Conservation (phyloP, 116 monocot genomes). For the Papilionanthe hybrid region DNA sequence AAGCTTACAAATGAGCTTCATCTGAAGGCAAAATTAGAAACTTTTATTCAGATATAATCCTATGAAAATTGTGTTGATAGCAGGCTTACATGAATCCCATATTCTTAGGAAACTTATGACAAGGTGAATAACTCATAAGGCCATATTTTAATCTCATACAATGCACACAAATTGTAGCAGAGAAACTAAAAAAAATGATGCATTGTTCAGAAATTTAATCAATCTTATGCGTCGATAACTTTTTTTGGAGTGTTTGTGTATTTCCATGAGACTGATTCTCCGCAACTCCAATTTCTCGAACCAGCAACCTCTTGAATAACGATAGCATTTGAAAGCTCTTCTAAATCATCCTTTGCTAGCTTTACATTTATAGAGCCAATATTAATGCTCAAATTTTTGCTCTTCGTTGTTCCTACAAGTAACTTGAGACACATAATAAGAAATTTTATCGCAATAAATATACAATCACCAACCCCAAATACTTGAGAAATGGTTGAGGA, state of each 20-base stretch:
- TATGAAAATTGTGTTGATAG: too few relatives aligned
- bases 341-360: constrained; percentile 22
- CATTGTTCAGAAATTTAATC: not conserved
- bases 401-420: constrained; percentile 38
- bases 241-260: constrained; percentile 25
- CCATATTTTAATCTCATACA: too few relatives aligned
- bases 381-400: constrained; percentile 33
- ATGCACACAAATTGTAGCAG: too few relatives aligned
- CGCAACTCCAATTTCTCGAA: not conserved
- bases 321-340: constrained; percentile 27
- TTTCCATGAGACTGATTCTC: constrained; percentile 10
- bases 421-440: not conserved
- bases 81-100: too few relatives aligned
- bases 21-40: too few relatives aligned
- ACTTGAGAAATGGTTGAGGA: too few relatives aligned
- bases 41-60: too few relatives aligned
- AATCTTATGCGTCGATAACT: not conserved
- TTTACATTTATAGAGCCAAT: constrained; percentile 25
- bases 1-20: too few relatives aligned
- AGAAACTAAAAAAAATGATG: not conserved
- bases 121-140: too few relatives aligned
- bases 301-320: constrained; percentile 19
- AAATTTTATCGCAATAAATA: too few relatives aligned
- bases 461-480: too few relatives aligned
- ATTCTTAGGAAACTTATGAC: too few relatives aligned